Evolutionary conservation across 305 asterid genomes (phyloP), one percentile per base, ranked within the genome.

Genomic region (Fraxinus albicans): DNA sequence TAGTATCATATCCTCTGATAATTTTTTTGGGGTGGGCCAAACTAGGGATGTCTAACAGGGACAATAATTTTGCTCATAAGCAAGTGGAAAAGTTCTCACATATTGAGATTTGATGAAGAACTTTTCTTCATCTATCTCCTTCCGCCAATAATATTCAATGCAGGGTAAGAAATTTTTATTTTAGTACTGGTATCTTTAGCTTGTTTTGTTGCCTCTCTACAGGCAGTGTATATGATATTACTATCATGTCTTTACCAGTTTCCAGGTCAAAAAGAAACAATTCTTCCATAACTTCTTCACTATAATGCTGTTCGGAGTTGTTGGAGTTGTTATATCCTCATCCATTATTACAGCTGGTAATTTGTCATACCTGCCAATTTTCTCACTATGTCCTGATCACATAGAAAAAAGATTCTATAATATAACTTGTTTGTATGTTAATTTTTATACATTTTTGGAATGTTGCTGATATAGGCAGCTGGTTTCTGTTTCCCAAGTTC

Each of bases 261-360:
- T 93, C 84, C 99, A 96, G 91, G 98, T 93, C 77, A 96, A 96
- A 94, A 96, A 96, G 97, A 94, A 94, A 83, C 97, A 92, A 79
- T 94, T 96, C 93, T 96, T 96, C 89, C 98, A 96, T 50, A 94
- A 96, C 88, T 94, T 96, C 90, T 92, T 96, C 69, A 91, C 97
- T 12, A 96, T 96, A 69, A 92, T 94, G 98, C 88, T 95, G 84
- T 93, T 94, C 80, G 99, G 99, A 79, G 94, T 96, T 33, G 81
- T 91, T 80, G 98, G 99, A 47, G 98, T 91, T 79, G 91, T 96
- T 83, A 91, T 96, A 85, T 96, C 99, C 27, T 81, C 97, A 8
- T 80, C 88, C 83, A 92, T 96, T 40, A 89, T 94, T 42, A 86
- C 97, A 33, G 87, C 91, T 44, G 98, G 98, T 94, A 89, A 79